Conservation (phyloP, 352 stramenopile genomes). For the Pythium dissimile region DNA sequence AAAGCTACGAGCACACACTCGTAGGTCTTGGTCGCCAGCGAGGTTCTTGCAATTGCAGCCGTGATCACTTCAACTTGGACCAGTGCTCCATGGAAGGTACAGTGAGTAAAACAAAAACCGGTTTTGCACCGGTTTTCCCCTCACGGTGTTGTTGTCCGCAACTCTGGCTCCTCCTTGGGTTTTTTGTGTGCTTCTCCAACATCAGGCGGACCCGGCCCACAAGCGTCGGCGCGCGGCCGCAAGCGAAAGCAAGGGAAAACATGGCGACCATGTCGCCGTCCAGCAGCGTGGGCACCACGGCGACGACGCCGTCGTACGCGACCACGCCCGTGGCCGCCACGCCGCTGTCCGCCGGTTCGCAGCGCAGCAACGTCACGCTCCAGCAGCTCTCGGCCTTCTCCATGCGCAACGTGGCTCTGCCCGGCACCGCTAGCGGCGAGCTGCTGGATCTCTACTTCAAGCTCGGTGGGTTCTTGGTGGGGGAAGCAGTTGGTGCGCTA, state of each 20-base stretch:
- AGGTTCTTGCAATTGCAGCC: too few species aligned
- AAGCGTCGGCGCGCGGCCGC: too few species aligned
- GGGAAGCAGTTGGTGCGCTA: not conserved
- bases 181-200: too few species aligned
- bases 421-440: conserved; percentile 34
- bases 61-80: too few species aligned
- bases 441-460: conserved; percentile 80
- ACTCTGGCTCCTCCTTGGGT: not conserved
- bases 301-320: conserved; percentile 5
- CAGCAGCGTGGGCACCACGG: conserved; percentile 1
- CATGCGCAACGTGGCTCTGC: conserved; percentile 73
- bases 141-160: not conserved
- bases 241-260: not conserved
- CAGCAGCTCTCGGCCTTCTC: conserved; percentile 74
- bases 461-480: conserved; percentile 35
- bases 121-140: not conserved
- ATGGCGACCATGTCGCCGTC: conserved; percentile 11
- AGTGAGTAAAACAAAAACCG: not conserved
- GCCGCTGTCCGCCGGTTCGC: not conserved
- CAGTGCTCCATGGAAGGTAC: too few species aligned
- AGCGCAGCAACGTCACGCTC: conserved; percentile 45
- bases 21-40: too few species aligned
- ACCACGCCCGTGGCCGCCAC: not conserved
- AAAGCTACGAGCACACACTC: too few species aligned
- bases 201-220: too few species aligned